Evolutionary conservation across 228 moss, liverwort and hornwort genomes (phyloP), one percentile per base, ranked within the genome.

Genomic region (Sphagnum fallax): DNA sequence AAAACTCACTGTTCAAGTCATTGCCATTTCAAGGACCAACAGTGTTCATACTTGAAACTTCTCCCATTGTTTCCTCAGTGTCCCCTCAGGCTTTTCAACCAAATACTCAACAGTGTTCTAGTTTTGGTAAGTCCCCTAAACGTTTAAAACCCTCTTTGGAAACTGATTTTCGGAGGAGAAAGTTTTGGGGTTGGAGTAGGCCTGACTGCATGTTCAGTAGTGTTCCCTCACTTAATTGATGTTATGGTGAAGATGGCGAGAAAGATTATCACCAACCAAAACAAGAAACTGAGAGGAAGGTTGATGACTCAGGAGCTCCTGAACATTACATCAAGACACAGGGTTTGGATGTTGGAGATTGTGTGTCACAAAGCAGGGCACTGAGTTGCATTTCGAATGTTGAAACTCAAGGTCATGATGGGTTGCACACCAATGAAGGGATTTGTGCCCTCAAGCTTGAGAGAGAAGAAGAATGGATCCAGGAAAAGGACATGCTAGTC

Each of bases 21-120:
- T 82, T 84, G 6, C 73, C 86, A 0, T 91, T 80, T 50, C 61
- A 76, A 52, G 86, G 86, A 13, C 81, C 86, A 0, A 84, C 86
- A 1, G 82, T 82, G 15, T 67, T 84, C 49, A 63, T 88, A 49
- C 76, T 91, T 53, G 88, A 86, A 60, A 61, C 85, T 4, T 78
- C 67, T 10, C 47, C 32, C 47, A 10, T 47, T 62, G 4, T 14
- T 62, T 5, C 13, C 15, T 47, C 6, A 7, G 5, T 16, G 16
- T 14, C 32, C 8, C 47, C 62, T 62, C 15, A 16, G 13, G 4
- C 6, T 16, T 14, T 8, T 14, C 62, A 16, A 16, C 18, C 62
- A 62, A 62, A 16, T 8, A 18, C 18, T 4, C 32, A 47, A 62
- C 62, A 47, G 10, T 47, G 9, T 47, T 16, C 62, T 16, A 14